Conservation (phyloP, 2,329 filamentous ascomycete genomes). For the Penicillium sp. region DNA sequence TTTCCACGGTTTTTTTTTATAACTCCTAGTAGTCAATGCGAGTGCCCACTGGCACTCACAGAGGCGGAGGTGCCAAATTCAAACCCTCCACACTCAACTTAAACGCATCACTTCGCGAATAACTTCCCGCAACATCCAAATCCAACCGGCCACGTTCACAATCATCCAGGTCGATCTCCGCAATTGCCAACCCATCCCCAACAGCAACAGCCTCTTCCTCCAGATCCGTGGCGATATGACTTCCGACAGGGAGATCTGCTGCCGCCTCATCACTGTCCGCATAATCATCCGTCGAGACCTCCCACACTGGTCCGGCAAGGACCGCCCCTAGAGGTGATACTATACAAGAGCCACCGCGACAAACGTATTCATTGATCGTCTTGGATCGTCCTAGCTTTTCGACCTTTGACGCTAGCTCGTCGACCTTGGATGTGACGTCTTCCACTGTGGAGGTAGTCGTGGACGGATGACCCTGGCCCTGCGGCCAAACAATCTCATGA, state of each 20-base stretch:
- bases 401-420: constrained; percentile 27
- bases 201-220: neutral
- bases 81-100: constrained; percentile 63
- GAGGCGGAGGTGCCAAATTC: constrained; percentile 63
- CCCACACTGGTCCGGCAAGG: constrained; percentile 81
- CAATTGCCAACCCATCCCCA: constrained; percentile 61
- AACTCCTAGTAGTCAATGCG: too few species aligned
- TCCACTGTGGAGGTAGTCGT: neutral
- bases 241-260: neutral
- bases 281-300: constrained; percentile 50
- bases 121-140: constrained; percentile 82
- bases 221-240: neutral
- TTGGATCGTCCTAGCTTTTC: constrained; percentile 37
- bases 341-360: constrained; percentile 80
- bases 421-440: neutral
- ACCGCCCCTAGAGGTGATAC: constrained; percentile 78
- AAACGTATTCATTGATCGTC: constrained; percentile 36
- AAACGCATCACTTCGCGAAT: constrained; percentile 74
- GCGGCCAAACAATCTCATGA: constrained; percentile 54
- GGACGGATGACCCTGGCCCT: constrained; percentile 9
- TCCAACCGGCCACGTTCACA: constrained; percentile 82
- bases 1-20: too few species aligned
- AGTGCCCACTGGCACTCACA: too few species aligned
- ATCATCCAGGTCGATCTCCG: constrained; percentile 84
- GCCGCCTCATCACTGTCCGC: constrained; percentile 27